These are phyloP conservation scores for Tulasnella sp. DNA, from an alignment of 768 basidiomycete species.

Conservation along the genomic window DNA sequence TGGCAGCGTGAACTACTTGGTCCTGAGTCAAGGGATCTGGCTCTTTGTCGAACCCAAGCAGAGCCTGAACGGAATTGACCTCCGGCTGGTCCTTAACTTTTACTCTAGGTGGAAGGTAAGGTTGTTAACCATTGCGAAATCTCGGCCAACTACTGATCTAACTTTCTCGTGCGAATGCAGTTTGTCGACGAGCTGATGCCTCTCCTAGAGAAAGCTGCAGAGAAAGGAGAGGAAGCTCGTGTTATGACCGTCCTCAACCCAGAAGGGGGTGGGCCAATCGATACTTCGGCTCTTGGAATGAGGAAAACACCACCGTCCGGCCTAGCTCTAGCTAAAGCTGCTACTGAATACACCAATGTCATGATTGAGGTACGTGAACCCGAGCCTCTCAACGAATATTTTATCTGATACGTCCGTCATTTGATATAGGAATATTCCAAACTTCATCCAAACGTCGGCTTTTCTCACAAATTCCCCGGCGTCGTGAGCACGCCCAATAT, in stretches of 20 bases:
- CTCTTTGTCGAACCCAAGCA: constrained; percentile 17
- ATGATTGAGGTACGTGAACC: constrained; percentile 14
- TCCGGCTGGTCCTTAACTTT: constrained; percentile 20
- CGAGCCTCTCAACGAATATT: constrained; percentile 8
- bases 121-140: too few species aligned
- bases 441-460: constrained; percentile 10
- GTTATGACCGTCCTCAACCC: constrained; percentile 16
- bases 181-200: constrained; percentile 22
- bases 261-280: not conserved
- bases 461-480: constrained; percentile 20
- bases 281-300: constrained; percentile 14
- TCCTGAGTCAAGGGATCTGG: constrained; percentile 21
- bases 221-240: constrained; percentile 20
- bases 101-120: constrained; percentile 22
- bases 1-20: constrained; percentile 16
- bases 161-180: not conserved
- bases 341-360: constrained; percentile 9
- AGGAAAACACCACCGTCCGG: constrained; percentile 15
- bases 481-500: constrained; percentile 21
- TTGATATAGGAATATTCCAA: constrained; percentile 12
- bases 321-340: not conserved
- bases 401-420: not conserved
- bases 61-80: constrained; percentile 20
- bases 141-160: not conserved
- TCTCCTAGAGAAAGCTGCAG: constrained; percentile 16